These are phyloP conservation scores for Paracamarosporium sp. DNA, from an alignment of 2,329 filamentous ascomycete genomes.

Conservation along the genomic window DNA sequence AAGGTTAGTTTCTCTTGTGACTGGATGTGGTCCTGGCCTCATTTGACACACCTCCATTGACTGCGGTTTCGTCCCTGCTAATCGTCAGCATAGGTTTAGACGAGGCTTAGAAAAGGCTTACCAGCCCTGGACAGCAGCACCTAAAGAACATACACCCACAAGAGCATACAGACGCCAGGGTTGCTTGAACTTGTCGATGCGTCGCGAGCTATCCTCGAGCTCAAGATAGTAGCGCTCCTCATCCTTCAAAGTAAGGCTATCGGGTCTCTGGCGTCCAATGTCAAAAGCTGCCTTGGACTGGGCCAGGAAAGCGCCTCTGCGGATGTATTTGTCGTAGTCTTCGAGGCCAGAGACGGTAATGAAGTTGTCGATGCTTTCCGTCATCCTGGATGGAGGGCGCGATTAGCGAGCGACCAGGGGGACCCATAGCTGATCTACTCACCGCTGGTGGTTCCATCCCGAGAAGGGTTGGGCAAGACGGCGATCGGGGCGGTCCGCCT, in stretches of 20 bases:
- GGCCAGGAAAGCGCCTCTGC: constrained; percentile 26
- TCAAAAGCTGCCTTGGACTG: constrained; percentile 24
- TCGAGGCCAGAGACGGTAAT: constrained; percentile 19
- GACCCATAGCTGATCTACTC: background rate
- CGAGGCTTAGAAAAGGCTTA: constrained; percentile 1
- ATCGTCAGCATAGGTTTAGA: background rate
- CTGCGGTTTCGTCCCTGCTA: constrained; percentile 23
- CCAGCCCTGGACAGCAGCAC: constrained; percentile 31
- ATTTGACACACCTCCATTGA: constrained; percentile 24
- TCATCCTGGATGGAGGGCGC: constrained; percentile 9
- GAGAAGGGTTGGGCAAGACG: constrained; percentile 23
- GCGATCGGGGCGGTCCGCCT: constrained; percentile 22
- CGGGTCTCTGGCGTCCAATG: constrained; percentile 12
- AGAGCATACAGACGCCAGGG: constrained; percentile 27
- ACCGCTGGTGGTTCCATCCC: constrained; percentile 19
- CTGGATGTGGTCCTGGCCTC: too few relatives aligned
- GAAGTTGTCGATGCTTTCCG: constrained; percentile 19
- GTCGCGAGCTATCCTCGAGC: constrained; percentile 20
- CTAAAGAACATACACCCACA: constrained; percentile 25
- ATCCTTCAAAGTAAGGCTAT: constrained; percentile 20
- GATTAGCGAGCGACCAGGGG: background rate
- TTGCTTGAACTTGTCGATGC: constrained; percentile 30
- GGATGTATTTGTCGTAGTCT: constrained; percentile 26
- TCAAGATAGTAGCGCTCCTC: constrained; percentile 17
- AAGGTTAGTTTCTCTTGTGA: too few relatives aligned